These are phyloP conservation scores for Tolypocladium ovalisporum DNA, from an alignment of 2,329 filamentous ascomycete genomes.

Conservation along the genomic window DNA sequence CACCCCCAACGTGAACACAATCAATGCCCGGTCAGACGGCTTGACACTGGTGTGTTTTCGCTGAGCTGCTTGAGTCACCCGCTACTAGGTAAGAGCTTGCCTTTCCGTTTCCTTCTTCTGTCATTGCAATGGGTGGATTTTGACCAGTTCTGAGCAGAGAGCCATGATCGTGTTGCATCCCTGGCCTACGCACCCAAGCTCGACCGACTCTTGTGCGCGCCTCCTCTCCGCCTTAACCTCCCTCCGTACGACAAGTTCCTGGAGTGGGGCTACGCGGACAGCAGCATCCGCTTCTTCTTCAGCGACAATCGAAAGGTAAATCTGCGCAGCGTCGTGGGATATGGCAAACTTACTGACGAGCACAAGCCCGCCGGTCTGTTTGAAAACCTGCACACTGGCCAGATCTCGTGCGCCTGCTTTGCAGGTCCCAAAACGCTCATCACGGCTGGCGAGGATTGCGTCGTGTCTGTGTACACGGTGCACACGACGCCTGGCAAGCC, in stretches of 20 bases:
- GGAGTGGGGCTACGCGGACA: slow-evolving; percentile 93
- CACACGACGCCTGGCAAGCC: slow-evolving; percentile 50
- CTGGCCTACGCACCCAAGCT: slow-evolving; percentile 69
- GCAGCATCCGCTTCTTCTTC: slow-evolving; percentile 82
- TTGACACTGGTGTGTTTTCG: slow-evolving; percentile 69
- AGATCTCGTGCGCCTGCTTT: slow-evolving; percentile 73
- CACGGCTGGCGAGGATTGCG: slow-evolving; percentile 86
- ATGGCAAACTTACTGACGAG: slow-evolving; percentile 14
- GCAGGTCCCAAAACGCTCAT: slow-evolving; percentile 85
- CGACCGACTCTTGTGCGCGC: slow-evolving; percentile 73
- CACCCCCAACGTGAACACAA: slow-evolving; percentile 68
- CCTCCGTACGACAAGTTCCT: slow-evolving; percentile 88
- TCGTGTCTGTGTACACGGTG: slow-evolving; percentile 75
- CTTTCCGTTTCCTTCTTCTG: neutral
- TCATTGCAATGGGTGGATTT: neutral
- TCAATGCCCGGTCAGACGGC: slow-evolving; percentile 51
- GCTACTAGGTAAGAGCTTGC: slow-evolving; percentile 44
- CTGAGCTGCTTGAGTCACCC: slow-evolving; percentile 71
- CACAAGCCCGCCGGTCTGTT: slow-evolving; percentile 64
- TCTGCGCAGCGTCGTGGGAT: neutral
- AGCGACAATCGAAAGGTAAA: slow-evolving; percentile 66
- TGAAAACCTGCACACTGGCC: slow-evolving; percentile 87
- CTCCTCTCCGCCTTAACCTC: slow-evolving; percentile 76
- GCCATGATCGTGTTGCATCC: slow-evolving; percentile 68
- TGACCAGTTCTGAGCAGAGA: slow-evolving; percentile 29